These are phyloP conservation scores for Murraya koenigii DNA, from an alignment of 345 rosid genomes.

Conservation along the genomic window DNA sequence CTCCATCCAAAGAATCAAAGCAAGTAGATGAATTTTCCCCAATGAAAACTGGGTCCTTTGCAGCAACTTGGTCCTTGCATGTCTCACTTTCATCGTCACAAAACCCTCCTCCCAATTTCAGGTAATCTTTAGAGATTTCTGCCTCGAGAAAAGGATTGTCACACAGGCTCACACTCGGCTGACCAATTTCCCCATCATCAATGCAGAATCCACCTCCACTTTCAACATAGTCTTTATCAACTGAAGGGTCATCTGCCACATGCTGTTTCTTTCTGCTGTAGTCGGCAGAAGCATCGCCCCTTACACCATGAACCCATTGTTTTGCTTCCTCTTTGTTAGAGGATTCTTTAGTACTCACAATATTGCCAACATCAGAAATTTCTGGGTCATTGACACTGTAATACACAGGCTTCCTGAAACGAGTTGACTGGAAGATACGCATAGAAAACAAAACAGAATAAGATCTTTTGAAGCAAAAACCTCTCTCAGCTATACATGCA, in stretches of 20 bases:
- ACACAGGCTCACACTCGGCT: conserved; percentile 17
- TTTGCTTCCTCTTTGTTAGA: conserved; percentile 24
- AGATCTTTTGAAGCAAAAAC: neutral
- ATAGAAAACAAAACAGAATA: conserved; percentile 8
- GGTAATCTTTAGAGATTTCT: conserved; percentile 39
- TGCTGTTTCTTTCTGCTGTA: conserved; percentile 16
- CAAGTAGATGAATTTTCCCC: conserved; percentile 8
- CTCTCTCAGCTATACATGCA: neutral
- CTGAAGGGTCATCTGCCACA: conserved; percentile 20
- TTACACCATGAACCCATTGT: conserved; percentile 10
- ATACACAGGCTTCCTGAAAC: conserved; percentile 54
- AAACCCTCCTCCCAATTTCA: conserved; percentile 66
- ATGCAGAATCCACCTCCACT: conserved; percentile 52
- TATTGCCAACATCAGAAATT: conserved; percentile 38
- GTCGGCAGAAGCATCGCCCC: conserved; percentile 12
- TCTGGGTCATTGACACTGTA: conserved; percentile 42
- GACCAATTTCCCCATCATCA: conserved; percentile 44
- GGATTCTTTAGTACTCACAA: conserved; percentile 19
- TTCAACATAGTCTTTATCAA: conserved; percentile 33
- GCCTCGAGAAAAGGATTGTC: conserved; percentile 23
- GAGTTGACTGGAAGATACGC: conserved; percentile 52
- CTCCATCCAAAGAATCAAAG: conserved; percentile 14
- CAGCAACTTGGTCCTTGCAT: conserved; percentile 23
- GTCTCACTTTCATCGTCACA: conserved; percentile 53
- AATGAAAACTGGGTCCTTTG: conserved; percentile 1